Evolutionary conservation across 495 filamentous ascomycete genomes (phyloP), one percentile per base, ranked within the genome.

Genomic region (Opeltia flavorubescens): DNA sequence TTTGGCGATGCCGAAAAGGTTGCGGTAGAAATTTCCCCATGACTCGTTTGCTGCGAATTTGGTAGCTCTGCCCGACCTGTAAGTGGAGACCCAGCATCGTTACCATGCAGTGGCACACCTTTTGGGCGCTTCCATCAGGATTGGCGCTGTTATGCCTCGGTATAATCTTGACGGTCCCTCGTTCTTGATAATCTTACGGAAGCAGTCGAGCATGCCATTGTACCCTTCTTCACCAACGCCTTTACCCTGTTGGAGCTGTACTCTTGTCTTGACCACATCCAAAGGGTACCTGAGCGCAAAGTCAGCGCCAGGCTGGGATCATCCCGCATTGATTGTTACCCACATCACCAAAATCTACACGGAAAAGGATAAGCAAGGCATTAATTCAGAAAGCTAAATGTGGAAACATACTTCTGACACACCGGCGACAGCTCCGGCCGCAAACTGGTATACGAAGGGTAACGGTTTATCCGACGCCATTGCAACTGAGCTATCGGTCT

Each of bases 31-130:
- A 62, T 80, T 76, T 52, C 91, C 91, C 91, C 91, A 98, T 62
- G 87, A 81, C 62, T 98, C 93, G 65, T 98, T 98, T 61, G 91
- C 93, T 43, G 91, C 89, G 67, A 98, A 96, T 65, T 98, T 98
- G 66, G 84, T 95, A 7, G 91, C 91, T 62, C 91, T 75, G 48
- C n/a, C 8, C 34, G 21, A 42, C 15, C 4, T 2, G 4, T 44
- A 5, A 55, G 1, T 11, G 15, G 18, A 20, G n/a, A n/a, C n/a
- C n/a, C n/a, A n/a, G n/a, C n/a, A n/a, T n/a, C n/a, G n/a, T n/a
- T n/a, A n/a, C n/a, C n/a, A 2, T 25, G 25, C 9, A 12, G 4
- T 20, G 4, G 24, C 25, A 39, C 52, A 75, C 71, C 71, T 80
- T 77, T 98, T 98, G 47, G 91, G 91, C 15, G 91, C 91, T 68